Evolutionary conservation across 441 rosid species (phyloP), one percentile per base, ranked within the genome.

Genomic region (Manihot esculenta): DNA sequence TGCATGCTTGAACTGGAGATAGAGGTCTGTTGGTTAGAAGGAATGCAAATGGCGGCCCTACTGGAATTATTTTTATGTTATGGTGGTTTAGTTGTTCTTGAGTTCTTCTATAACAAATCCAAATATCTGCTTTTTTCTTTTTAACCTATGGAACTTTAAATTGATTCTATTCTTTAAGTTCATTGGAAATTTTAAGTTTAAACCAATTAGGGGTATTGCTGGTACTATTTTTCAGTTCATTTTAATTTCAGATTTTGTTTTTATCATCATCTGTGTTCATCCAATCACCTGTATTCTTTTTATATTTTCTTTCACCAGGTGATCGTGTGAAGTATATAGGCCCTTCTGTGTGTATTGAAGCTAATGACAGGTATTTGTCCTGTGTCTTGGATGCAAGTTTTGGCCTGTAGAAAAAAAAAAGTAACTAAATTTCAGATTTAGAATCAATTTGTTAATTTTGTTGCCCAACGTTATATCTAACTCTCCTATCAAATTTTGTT

Each of bases 291-390:
- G 21, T 58, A 42, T 62, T 55, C 51, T 48, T 47, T 24, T 59
- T 48, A 45, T 8, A 0, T 47, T 53, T 41, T 72, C 64, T 30
- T 76, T 67, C 80, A 71, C 45, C 78, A 96, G 99, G 99, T 75
- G 98, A 96, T 83, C 91, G 87, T 68, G 96, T 96, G 70, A 96
- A 79, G 76, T 96, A 89, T 68, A 70, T 81, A 33, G 98, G 99
- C 62, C 84, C 88, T 68, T 76, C 97, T 35, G 77, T 65, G 74
- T 79, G 64, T 24, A 56, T 68, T 68, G 84, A 86, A 78, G 87
- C 82, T 76, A 86, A 86, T 74, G 83, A 81, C 77, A 90, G 97
- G 99, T 96, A 77, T 56, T 54, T 55, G 14, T 41, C 7, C 42
- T 26, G 44, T 60, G 18, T 42, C 23, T 50, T 30, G 12, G 42